Base-by-base conservation (phyloP, 2,329 filamentous ascomycete species). In the Aureobasidium lini region DNA sequence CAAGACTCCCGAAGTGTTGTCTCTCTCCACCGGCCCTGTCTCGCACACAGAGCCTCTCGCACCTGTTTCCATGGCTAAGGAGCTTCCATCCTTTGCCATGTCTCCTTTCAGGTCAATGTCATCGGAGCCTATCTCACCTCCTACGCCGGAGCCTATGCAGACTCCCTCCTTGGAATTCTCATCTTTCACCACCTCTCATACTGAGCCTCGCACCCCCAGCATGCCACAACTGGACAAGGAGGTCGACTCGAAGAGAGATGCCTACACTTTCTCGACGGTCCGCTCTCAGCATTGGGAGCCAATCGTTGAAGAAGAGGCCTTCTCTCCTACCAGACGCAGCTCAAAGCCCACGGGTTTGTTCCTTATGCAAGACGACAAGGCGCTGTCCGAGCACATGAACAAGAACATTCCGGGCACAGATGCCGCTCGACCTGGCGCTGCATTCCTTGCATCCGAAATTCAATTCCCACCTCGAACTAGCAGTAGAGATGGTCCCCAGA, bases 251-350 rank as follows among this genome's bases (percentile, higher is more conserved):
- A 40, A 29, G n/a, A 57, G 29, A 11, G 15, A 44, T 16, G 29
- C 18, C 4, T 23, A 77, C 31, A 68, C 71, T 8, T 66, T 77
- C 52, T 76, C 77, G 16, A 65, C 66, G 4, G 75, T 82, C 57
- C 64, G 70, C 42, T 75, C 75, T 3, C 72, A 79, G 42, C 63
- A 66, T 15, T 71, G 64, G 4, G 71, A 73, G 50, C 73, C 73
- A 13, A 9, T 43, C 6, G n/a, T 62, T n/a, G 46, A 61, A 36
- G 57, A 57, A 16, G 8, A 44, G 3, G 18, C n/a, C 3, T 59
- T 43, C 53, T 61, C 59, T 16, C 36, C 57, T 37, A 9, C 29
- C 7, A 46, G 31, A 9, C 18, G n/a, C 11, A 32, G 52, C 6
- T 18, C 18, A 10, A 44, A 44, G 16, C n/a, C 31, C 10, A 31